phyloP scores from a whole-genome alignment of 345 rosid species.

The Isatis tinctoria region DNA sequence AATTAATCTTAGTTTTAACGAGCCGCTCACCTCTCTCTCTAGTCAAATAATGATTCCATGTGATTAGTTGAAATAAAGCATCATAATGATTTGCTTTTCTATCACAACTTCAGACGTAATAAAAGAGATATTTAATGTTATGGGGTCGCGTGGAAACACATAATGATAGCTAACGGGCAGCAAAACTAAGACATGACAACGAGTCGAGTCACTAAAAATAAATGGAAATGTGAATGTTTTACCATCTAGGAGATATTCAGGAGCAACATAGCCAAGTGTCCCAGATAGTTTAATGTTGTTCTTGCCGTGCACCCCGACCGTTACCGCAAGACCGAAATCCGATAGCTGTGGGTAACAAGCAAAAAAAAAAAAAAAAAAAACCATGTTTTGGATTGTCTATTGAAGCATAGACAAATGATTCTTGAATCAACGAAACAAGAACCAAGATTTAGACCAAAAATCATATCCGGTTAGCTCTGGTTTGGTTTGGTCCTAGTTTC shows the following conservation, averaged over 20 bases:
- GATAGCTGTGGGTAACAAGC: slow-evolving; percentile 46
- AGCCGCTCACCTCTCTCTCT: background rate
- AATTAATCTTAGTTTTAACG: no score
- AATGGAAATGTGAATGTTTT: slow-evolving; percentile 16
- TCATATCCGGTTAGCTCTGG: background rate
- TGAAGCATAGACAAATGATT: slow-evolving; percentile 4
- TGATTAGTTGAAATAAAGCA: slow-evolving; percentile 17
- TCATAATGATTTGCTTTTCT: background rate
- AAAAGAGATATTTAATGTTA: background rate
- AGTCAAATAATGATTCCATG: background rate
- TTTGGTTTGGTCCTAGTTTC: background rate
- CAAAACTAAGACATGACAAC: background rate
- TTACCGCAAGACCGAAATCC: slow-evolving; percentile 97
- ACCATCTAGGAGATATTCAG: slow-evolving; percentile 92
- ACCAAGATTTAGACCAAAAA: background rate
- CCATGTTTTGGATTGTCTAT: background rate
- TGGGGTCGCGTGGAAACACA: slow-evolving; percentile 18
- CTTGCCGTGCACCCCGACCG: slow-evolving; percentile 55
- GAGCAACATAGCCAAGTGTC: slow-evolving; percentile 92
- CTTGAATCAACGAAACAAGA: slow-evolving; percentile 2
- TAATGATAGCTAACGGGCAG: background rate
- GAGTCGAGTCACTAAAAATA: background rate
- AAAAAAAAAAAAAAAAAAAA: background rate
- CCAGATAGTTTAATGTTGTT: slow-evolving; percentile 81
- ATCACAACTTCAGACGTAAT: slow-evolving; percentile 14